phyloP scores from a whole-genome alignment of 1,139 yeast species.

The Candida tunisiensis region DNA sequence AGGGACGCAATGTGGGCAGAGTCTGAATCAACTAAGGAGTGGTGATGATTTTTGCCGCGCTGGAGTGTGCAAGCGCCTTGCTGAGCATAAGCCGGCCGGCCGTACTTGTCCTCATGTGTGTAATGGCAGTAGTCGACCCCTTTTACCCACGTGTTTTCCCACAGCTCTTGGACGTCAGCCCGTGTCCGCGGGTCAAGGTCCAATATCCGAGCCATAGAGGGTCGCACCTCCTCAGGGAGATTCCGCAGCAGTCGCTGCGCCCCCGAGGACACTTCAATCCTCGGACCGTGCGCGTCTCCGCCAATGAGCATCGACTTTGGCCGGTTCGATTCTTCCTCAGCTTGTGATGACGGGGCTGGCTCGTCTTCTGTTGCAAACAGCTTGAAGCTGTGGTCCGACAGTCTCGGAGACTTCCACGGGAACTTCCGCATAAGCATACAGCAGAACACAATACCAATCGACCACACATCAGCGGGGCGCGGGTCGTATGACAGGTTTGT shows the following conservation, averaged over 20 bases:
- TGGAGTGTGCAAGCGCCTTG: conserved; percentile 20
- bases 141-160: conserved; percentile 61
- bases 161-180: conserved; percentile 68
- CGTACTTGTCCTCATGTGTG: too few relatives aligned
- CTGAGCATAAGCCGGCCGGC: too few relatives aligned
- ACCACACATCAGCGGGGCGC: conserved; percentile 91
- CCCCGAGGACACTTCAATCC: conserved; percentile 11
- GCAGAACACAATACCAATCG: conserved; percentile 80
- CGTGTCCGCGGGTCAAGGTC: conserved; percentile 27
- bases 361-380: conserved; percentile 11
- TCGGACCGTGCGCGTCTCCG: conserved; percentile 1
- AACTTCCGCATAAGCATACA: conserved; percentile 90
- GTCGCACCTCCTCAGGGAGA: conserved; percentile 18
- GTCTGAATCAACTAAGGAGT: conserved; percentile 79
- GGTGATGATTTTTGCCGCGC: conserved; percentile 41
- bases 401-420: conserved; percentile 95
- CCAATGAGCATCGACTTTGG: conserved; percentile 4
- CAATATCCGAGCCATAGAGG: conserved; percentile 17
- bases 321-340: conserved; percentile 8
- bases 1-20: conserved; percentile 92
- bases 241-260: conserved; percentile 15
- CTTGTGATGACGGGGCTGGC: conserved; percentile 3
- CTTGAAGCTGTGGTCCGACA: conserved; percentile 70
- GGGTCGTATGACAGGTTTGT: conserved; percentile 75
- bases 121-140: conserved; percentile 34